Base-by-base conservation (phyloP, 495 filamentous ascomycete species). In the Tuber umbilicatum region DNA sequence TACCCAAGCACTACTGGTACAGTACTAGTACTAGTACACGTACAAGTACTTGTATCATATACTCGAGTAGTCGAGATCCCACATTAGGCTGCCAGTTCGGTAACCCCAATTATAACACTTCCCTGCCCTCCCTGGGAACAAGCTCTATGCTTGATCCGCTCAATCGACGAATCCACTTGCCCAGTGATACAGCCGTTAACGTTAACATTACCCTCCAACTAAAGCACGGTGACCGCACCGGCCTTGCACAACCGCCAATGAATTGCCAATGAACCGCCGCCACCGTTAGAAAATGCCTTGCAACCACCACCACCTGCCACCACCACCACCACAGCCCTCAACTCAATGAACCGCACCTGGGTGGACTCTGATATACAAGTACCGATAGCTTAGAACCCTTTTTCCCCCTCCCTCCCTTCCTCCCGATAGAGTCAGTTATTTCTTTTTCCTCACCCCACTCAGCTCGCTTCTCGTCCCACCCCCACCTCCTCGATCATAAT, bases 161-260 rank as follows among this genome's bases (percentile, higher is more conserved):
- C 75, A 75, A 79, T 78, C 50, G 77, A 79, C 77, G 72, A 78
- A 79, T 79, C 72, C 75, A 78, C 72, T 73, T 78, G 69, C 77
- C 72, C 21, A 55, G 47, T 55, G 47, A 55, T 55, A n/a, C 23
- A 55, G 19, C 2, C 23, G 47, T 55, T 55, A 27, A n/a, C 50
- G 7, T 14, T 23, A 17, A 14, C n/a, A 16, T 64, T 31, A 16
- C n/a, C 5, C 55, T 64, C 27, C 55, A 64, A 64, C 55, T 27
- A 12, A n/a, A 31, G 27, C 12, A 55, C n/a, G 10, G 50, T 64
- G 12, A 47, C 45, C 45, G 42, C 10, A 10, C 42, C 42, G 42
- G 19, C 23, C 21, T 47, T 47, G 45, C 21, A 47, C 45, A 17
- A 17, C 42, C 2, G 42, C 42, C 42, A 43, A 17, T 3, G 42